Percentiles rank a stretch among this genome's conserved stretches.
phyloP scores from a whole-genome alignment of 176 grass and related monocot species.

The Carex scoparia region DNA sequence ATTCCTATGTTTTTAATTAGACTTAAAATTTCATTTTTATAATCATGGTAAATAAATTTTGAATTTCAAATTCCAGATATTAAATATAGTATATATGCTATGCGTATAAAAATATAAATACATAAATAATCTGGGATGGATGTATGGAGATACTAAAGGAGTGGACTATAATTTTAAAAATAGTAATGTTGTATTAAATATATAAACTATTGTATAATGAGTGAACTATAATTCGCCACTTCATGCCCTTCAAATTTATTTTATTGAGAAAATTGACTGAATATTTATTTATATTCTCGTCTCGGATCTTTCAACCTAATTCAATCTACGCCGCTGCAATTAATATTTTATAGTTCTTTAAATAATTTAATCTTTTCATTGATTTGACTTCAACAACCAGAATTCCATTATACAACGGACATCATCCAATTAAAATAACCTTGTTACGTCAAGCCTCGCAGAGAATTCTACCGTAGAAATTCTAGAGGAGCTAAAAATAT shows the following conservation, averaged over 20 bases:
- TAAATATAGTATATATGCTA: no score
- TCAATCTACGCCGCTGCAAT: neutral
- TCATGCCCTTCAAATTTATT: neutral
- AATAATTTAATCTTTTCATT: neutral
- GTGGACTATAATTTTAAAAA: neutral
- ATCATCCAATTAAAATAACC: no score
- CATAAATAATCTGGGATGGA: no score
- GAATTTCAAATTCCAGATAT: no score
- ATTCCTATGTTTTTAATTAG: no score
- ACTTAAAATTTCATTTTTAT: no score
- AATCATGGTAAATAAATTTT: no score
- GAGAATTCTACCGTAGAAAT: neutral
- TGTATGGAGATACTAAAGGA: no score
- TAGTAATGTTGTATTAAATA: neutral
- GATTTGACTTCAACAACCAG: no score
- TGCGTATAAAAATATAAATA: no score
- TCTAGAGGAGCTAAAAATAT: neutral
- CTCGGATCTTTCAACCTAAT: neutral
- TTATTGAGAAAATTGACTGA: neutral
- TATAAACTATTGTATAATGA: neutral
- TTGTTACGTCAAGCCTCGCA: no score
- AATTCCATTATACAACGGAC: neutral
- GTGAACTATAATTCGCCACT: neutral
- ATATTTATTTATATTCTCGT: neutral
- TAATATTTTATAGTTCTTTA: neutral